Base-by-base conservation (phyloP, 129 eudicot species). In the Chrysanthemum makinoi region DNA sequence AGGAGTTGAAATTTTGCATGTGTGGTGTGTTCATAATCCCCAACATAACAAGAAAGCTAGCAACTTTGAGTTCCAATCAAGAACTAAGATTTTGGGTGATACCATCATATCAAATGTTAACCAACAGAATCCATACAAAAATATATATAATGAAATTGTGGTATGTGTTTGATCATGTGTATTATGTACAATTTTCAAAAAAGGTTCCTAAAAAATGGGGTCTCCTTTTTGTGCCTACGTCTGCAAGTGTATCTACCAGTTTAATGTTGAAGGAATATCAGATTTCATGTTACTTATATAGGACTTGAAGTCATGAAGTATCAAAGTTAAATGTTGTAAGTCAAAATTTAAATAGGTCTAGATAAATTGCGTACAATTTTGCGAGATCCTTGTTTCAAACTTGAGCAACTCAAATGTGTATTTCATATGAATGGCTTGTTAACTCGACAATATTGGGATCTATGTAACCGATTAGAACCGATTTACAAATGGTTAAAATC, bases 41-140 rank as follows among this genome's bases (percentile, higher is more conserved):
- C 67, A 26, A 2, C 81, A 70, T 77, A 46, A 53, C 5, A 77
- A 63, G 81, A 70, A 70, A 77, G 65, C 67, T 44, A 70, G 67
- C 50, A 70, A 65, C 77, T 77, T 77, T 77, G 77, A 70, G 81
- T 71, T 71, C 47, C 62, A 63, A 77, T 77, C 81, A 77, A 63
- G 77, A 62, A 77, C 81, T 64, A 44, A 43, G 81, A 77, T 72
- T 70, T 53, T 77, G 58, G 72, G 55, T 54, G 58, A 65, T 55
- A 22, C 53, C 39, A n/a, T 64, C 72, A 17, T 52, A 53, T 74
- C 72, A 19, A 10, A 64, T 22, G 46, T 22, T 39, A 74, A 62
- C 35, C 62, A 73, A 73, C 46, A 39, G 70, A 12, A 62, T 54
- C 63, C 10, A 66, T 18, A 47, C 12, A 46, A 13, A n/a, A n/a